Percentiles rank a stretch among this genome's conserved stretches.
phyloP scores from a whole-genome alignment of 192 early-diverging fungal genomes.

The Phycomyces blakesleeanus region DNA sequence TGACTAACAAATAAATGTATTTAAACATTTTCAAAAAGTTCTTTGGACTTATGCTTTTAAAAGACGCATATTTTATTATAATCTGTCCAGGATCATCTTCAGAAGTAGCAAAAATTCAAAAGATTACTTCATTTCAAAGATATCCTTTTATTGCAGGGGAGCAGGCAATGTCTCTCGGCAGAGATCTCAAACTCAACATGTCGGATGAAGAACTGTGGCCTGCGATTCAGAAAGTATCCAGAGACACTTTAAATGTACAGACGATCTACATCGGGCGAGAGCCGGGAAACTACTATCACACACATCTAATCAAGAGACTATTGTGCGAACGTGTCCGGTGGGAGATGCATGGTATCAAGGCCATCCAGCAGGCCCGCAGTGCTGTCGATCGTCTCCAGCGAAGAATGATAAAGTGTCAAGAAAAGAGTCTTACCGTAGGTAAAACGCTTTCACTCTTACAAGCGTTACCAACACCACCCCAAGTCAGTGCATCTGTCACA shows the following conservation, averaged over 20 bases:
- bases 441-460: background rate
- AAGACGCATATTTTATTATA: conserved; percentile 36
- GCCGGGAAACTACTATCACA: conserved; percentile 24
- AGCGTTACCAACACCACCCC: background rate
- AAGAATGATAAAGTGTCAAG: conserved; percentile 25
- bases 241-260: conserved; percentile 19
- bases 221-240: conserved; percentile 21
- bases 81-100: conserved; percentile 30
- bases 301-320: conserved; percentile 15
- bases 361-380: conserved; percentile 6
- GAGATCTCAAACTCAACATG: conserved; percentile 19
- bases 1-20: background rate
- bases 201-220: conserved; percentile 28
- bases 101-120: conserved; percentile 18
- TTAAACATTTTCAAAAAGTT: too few species aligned
- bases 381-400: conserved; percentile 20
- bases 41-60: conserved; percentile 22
- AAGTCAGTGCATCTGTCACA: background rate
- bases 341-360: conserved; percentile 16
- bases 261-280: conserved; percentile 23
- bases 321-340: conserved; percentile 15
- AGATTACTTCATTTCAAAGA: conserved; percentile 14
- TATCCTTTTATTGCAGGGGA: conserved; percentile 33
- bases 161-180: conserved; percentile 18
- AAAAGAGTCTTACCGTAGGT: conserved; percentile 1